Percentiles rank a stretch among this genome's conserved stretches.
These are phyloP conservation scores for Dothideomycetes sp. DNA, from an alignment of 2,329 filamentous ascomycete species.

Conservation along the genomic window DNA sequence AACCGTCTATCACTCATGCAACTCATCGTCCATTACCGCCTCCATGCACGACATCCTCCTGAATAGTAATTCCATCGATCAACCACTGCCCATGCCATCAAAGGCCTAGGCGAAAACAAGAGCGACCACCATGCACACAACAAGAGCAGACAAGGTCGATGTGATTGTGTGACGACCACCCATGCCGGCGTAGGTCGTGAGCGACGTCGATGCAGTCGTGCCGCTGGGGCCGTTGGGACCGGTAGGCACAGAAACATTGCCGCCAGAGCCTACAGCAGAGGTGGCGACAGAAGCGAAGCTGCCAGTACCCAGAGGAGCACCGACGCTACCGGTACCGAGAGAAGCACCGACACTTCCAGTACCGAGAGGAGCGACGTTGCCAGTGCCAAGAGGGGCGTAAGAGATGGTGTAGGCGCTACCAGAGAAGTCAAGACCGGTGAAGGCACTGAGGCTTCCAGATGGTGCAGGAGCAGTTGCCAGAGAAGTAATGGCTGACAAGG, in stretches of 20 bases:
- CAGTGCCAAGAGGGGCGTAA: slow-evolving; percentile 8
- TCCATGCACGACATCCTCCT: no score
- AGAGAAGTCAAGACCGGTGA: slow-evolving; percentile 6
- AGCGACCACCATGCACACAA: slow-evolving; percentile 5
- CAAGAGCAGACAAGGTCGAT: slow-evolving; percentile 4
- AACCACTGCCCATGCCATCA: no score
- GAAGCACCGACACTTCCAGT: slow-evolving; percentile 5
- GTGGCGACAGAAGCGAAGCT: slow-evolving; percentile 5
- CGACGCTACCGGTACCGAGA: not conserved
- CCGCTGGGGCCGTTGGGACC: slow-evolving; percentile 4
- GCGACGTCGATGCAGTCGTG: not conserved
- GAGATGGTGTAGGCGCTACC: slow-evolving; percentile 11
- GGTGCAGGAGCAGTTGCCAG: slow-evolving; percentile 10
- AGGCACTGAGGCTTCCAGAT: not conserved
- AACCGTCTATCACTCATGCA: no score
- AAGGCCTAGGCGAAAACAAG: not conserved
- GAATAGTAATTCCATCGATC: no score
- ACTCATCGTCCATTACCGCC: no score
- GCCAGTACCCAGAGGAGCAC: slow-evolving; percentile 7
- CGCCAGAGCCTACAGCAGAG: slow-evolving; percentile 3
- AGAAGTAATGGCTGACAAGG: not conserved
- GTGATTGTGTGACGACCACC: slow-evolving; percentile 4
- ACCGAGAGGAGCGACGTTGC: slow-evolving; percentile 3
- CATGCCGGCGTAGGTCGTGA: slow-evolving; percentile 9
- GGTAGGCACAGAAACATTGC: slow-evolving; percentile 10